These are phyloP conservation scores for Tinospora cordifolia DNA, from an alignment of 164 flowering plant genomes.

Conservation along the genomic window DNA sequence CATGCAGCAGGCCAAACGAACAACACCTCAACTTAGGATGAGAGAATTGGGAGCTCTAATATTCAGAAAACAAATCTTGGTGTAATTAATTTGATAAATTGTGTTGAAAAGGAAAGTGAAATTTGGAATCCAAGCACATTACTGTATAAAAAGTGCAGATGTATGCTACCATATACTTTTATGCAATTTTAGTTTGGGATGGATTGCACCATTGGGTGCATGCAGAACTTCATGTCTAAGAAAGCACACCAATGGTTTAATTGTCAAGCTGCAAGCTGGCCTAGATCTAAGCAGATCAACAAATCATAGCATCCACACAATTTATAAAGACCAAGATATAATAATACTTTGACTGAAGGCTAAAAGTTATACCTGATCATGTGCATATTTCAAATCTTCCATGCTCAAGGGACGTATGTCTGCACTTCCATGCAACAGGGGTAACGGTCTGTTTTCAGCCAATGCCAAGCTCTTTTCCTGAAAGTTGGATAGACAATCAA, in stretches of 20 bases:
- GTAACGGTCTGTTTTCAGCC: constrained; percentile 54
- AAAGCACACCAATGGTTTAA: neutral
- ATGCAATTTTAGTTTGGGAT: neutral
- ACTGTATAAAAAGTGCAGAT: too few relatives aligned
- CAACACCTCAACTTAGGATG: too few relatives aligned
- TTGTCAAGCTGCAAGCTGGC: neutral
- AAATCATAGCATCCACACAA: neutral
- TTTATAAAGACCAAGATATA: neutral
- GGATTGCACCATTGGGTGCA: neutral
- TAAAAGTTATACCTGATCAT: constrained; percentile 62
- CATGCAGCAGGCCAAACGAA: too few relatives aligned
- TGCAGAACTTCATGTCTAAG: neutral
- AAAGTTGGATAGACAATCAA: constrained; percentile 7
- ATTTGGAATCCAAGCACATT: too few relatives aligned
- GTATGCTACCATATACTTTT: too few relatives aligned
- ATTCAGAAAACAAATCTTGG: too few relatives aligned
- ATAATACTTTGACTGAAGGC: neutral
- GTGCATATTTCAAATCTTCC: constrained; percentile 77
- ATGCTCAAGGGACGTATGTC: constrained; percentile 65
- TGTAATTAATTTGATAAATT: too few relatives aligned
- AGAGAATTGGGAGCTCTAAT: too few relatives aligned
- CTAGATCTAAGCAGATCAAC: neutral
- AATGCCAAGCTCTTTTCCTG: constrained; percentile 67
- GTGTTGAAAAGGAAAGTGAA: too few relatives aligned
- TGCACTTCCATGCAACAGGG: constrained; percentile 51